These are phyloP conservation scores for Phyllosticta citrichinensis DNA, from an alignment of 2,329 filamentous ascomycete genomes.

Conservation along the genomic window DNA sequence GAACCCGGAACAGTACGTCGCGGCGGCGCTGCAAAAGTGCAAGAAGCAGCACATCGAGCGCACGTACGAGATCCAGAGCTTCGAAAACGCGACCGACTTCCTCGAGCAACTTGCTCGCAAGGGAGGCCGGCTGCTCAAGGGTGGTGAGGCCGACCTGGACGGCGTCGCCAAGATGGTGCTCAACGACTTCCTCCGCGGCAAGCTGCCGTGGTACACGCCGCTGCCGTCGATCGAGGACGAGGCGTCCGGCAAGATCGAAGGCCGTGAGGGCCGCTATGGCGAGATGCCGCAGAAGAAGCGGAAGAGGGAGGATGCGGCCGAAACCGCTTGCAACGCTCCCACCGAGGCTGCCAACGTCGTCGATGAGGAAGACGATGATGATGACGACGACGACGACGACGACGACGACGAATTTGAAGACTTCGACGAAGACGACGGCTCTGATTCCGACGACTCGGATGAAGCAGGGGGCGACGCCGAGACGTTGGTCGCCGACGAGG, in stretches of 20 bases:
- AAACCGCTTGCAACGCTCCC: background rate
- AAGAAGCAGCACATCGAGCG: slow-evolving; percentile 83
- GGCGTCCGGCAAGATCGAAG: slow-evolving; percentile 47
- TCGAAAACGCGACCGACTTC: slow-evolving; percentile 68
- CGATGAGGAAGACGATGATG: slow-evolving; percentile 37
- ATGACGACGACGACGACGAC: slow-evolving; percentile 23
- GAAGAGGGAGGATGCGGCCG: slow-evolving; percentile 42
- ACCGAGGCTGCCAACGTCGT: background rate
- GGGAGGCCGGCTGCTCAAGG: slow-evolving; percentile 73
- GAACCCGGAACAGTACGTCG: slow-evolving; percentile 91
- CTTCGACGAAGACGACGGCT: slow-evolving; percentile 9
- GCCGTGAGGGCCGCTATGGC: slow-evolving; percentile 67
- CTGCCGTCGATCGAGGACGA: slow-evolving; percentile 49
- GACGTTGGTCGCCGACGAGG: slow-evolving; percentile 16
- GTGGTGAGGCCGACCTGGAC: slow-evolving; percentile 90
- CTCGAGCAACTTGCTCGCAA: slow-evolving; percentile 81
- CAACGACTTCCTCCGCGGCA: slow-evolving; percentile 91
- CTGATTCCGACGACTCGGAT: slow-evolving; percentile 12
- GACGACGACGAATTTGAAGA: slow-evolving; percentile 13
- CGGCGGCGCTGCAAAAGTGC: slow-evolving; percentile 67
- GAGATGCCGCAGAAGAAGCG: slow-evolving; percentile 69
- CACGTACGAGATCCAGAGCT: slow-evolving; percentile 74
- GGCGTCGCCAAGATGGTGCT: slow-evolving; percentile 94
- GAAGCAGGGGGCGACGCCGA: slow-evolving; percentile 17
- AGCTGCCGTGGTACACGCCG: slow-evolving; percentile 91